phyloP scores from a whole-genome alignment of 2,329 filamentous ascomycete genomes.

The Aspergillus pseudoviridinutans region DNA sequence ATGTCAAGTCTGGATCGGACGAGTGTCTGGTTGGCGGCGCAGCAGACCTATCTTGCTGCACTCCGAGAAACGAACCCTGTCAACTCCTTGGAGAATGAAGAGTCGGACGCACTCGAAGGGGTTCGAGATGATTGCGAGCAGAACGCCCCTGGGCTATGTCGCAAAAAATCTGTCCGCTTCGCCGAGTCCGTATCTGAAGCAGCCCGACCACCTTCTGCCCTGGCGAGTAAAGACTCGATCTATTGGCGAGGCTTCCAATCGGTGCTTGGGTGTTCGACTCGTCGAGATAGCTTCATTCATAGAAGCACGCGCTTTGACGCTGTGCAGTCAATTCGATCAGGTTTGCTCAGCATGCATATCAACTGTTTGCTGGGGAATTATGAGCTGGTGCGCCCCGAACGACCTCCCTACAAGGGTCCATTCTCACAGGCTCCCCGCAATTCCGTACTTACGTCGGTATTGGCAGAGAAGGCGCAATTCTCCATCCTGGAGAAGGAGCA shows the following conservation, averaged over 20 bases:
- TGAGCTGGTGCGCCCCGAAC: conserved; percentile 66
- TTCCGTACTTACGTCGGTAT: conserved; percentile 59
- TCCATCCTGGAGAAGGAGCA: conserved; percentile 65
- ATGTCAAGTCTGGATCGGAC: conserved; percentile 78
- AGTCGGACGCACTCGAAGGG: conserved; percentile 14
- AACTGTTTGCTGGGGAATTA: conserved; percentile 83
- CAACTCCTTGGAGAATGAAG: conserved; percentile 35
- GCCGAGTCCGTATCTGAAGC: conserved; percentile 34
- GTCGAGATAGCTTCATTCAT: conserved; percentile 76
- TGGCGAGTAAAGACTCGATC: conserved; percentile 65
- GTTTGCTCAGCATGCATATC: conserved; percentile 67
- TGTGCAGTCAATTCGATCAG: conserved; percentile 76
- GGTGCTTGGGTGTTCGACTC: conserved; percentile 61
- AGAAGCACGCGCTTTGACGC: conserved; percentile 82
- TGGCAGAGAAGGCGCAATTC: conserved; percentile 43
- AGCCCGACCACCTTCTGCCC: conserved; percentile 35
- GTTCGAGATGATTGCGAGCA: conserved; percentile 17
- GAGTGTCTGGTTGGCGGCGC: conserved; percentile 78
- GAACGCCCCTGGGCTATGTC: conserved; percentile 9
- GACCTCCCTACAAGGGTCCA: conserved; percentile 67
- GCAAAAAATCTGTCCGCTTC: conserved; percentile 31
- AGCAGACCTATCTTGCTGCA: conserved; percentile 70
- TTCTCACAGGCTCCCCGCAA: conserved; percentile 70
- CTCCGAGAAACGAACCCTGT: conserved; percentile 55
- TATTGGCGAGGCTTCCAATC: conserved; percentile 87